Base-by-base conservation (phyloP, 2,329 filamentous ascomycete genomes). In the Mycosphaerelloides madeirae region DNA sequence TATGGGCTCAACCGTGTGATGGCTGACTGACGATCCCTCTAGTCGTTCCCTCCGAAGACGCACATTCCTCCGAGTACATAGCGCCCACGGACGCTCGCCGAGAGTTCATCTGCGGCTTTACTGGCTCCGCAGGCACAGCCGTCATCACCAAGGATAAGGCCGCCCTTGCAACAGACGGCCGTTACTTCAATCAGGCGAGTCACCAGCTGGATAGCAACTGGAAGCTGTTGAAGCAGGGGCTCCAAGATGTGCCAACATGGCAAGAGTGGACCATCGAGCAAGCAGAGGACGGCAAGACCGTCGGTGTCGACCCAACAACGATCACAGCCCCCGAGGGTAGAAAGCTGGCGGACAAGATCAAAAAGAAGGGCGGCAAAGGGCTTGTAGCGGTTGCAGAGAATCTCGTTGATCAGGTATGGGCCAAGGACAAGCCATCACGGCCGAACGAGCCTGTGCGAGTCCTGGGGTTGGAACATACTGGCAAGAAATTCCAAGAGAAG, bases 21-120 rank as follows among this genome's bases (percentile, higher is more conserved):
- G 53, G 59, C 70, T 76, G 57, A 73, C 60, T 57, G 50, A 56
- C 56, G 6, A 38, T 41, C 33, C 25, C 31, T 31, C 3, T 64
- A 97, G 91, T 98, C 63, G 80, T 97, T 6, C 93, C 93, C 1
- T 96, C 91, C 28, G 93, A 97, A 78, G 93, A 98, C 66, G 91
- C 87, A 64, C 93, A 98, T 66, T 87, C 91, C 57, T 97, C 91
- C 56, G 93, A 98, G 72, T 98, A 98, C 68, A 96, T 96, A 66
- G 93, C 93, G 39, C 83, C 84, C n/a, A 95, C 88, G 65, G 93
- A 98, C 72, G 90, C 79, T 49, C 83, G 93, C 56, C 83, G 93
- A 74, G 87, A 84, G 64, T 96, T 84, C 62, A 95, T 98, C 57
- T 90, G 83, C 49, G 91, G 93, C 19, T 98, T 98, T 68, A 88